Base-by-base conservation (phyloP, 768 basidiomycete genomes). In the Tylopilus intermedius region DNA sequence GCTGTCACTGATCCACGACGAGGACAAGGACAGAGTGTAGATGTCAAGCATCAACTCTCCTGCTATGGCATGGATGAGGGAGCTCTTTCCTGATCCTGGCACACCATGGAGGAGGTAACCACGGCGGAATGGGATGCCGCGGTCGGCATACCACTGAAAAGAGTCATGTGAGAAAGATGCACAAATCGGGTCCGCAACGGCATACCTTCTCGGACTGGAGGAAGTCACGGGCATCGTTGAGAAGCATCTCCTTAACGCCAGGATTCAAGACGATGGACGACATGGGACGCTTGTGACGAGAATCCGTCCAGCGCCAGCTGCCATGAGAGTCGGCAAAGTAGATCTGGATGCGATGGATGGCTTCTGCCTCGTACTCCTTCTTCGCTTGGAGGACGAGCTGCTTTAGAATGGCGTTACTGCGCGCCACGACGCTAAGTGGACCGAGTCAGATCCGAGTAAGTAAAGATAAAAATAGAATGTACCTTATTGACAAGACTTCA, bases 381-480 rank as follows among this genome's bases (percentile, higher is more conserved):
- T 92, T 92, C n/a, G 90, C 90, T 61, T 90, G 86, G 22, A 91
- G 79, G 40, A 94, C 87, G 56, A 94, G 85, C 69, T 91, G 86
- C 71, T 92, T 92, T 64, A 93, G 79, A 59, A 92, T 86, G 37
- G 80, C 78, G 70, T 92, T 91, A 53, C 77, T 86, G 44, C 90
- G 83, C 4, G 90, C 90, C 33, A 93, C 85, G 52, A 93, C 90
- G 61, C 86, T 88, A 67, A 8, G 42, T 5, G 43, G 50, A 38
- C 39, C 14, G 42, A n/a, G 37, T 70, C 8, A 54, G 64, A 29
- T n/a, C 38, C 43, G 27, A 54, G 46, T 5, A 45, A 51, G 48
- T 32, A 45, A 8, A 21, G 53, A 41, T 44, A 56, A 55, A 58
- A 59, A 58, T 60, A 58, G 49, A 55, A 26, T 65, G 54, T 64